Conservation (phyloP, 2,329 filamentous ascomycete species). For the Aspergillus pseudoglaucus region DNA sequence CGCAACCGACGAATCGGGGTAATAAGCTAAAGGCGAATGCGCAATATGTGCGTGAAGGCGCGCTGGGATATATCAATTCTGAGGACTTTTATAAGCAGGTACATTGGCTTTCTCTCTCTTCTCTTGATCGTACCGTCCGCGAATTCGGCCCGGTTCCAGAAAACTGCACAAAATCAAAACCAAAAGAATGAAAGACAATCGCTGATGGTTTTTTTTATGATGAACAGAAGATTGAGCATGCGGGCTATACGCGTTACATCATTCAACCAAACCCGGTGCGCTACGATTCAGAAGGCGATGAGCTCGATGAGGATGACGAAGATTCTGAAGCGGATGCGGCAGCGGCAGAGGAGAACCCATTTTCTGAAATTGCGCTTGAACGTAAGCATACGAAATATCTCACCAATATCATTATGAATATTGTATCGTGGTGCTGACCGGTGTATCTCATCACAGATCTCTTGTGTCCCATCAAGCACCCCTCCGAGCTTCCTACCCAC, state of each 20-base stretch:
- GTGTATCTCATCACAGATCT: conserved; percentile 38
- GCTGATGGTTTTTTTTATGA: neutral
- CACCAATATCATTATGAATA: neutral
- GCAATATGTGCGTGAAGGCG: conserved; percentile 50
- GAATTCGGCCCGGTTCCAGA: neutral
- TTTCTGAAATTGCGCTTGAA: conserved; percentile 52
- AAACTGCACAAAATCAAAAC: too few species aligned
- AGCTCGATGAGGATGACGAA: conserved; percentile 53
- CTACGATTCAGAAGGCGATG: conserved; percentile 59
- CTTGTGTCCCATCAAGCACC: conserved; percentile 56
- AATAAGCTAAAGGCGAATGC: conserved; percentile 57
- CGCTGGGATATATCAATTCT: conserved; percentile 46
- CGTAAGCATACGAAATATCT: conserved; percentile 33
- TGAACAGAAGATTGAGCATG: conserved; percentile 53
- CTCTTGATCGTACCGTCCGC: neutral
- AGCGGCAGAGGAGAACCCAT: conserved; percentile 57
- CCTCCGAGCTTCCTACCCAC: conserved; percentile 54
- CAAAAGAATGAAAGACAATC: neutral
- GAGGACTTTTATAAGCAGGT: conserved; percentile 53
- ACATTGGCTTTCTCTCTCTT: conserved; percentile 6
- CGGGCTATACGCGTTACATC: conserved; percentile 55
- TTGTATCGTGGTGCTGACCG: conserved; percentile 7
- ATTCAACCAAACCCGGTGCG: conserved; percentile 53
- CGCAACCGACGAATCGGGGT: conserved; percentile 51
- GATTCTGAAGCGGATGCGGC: conserved; percentile 53